These are phyloP conservation scores for Podospora bellae-mahoneyi DNA, from an alignment of 495 filamentous ascomycete species.

Conservation along the genomic window DNA sequence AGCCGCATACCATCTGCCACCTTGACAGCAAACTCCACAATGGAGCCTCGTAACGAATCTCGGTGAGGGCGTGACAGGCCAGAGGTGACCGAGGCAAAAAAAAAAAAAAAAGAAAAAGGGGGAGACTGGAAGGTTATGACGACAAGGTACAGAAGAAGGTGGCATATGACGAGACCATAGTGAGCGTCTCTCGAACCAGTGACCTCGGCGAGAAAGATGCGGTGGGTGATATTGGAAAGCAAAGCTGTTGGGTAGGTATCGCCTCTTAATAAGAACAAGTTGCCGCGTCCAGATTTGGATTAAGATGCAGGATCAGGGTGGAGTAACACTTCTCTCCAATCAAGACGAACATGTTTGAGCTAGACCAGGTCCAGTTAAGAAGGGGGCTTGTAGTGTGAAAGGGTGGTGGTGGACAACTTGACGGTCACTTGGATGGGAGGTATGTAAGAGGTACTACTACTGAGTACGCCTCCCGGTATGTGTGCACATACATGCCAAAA, in stretches of 20 bases:
- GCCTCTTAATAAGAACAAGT: slow-evolving; percentile 14
- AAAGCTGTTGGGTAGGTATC: slow-evolving; percentile 8
- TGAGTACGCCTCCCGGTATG: background rate
- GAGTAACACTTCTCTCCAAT: slow-evolving; percentile 17
- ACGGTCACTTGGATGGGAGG: background rate
- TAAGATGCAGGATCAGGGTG: slow-evolving; percentile 19
- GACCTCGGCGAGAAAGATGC: slow-evolving; percentile 6
- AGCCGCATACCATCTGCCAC: background rate
- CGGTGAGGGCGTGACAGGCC: background rate
- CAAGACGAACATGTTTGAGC: slow-evolving; percentile 11
- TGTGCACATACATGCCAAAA: background rate
- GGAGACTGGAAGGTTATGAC: slow-evolving; percentile 13
- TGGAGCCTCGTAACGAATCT: background rate
- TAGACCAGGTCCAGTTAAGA: slow-evolving; percentile 3
- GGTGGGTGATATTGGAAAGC: slow-evolving; percentile 7
- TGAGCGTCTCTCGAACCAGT: slow-evolving; percentile 13
- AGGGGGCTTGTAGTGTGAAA: background rate
- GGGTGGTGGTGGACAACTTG: background rate
- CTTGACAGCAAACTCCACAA: background rate
- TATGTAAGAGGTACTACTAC: background rate
- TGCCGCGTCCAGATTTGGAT: slow-evolving; percentile 18
- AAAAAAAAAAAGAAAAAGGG: background rate
- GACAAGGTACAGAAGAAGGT: slow-evolving; percentile 11
- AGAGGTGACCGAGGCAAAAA: background rate
- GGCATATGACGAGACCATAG: slow-evolving; percentile 26